Evolutionary conservation across 495 filamentous ascomycete species (phyloP).

Genomic region (Neurospora sp.): DNA sequence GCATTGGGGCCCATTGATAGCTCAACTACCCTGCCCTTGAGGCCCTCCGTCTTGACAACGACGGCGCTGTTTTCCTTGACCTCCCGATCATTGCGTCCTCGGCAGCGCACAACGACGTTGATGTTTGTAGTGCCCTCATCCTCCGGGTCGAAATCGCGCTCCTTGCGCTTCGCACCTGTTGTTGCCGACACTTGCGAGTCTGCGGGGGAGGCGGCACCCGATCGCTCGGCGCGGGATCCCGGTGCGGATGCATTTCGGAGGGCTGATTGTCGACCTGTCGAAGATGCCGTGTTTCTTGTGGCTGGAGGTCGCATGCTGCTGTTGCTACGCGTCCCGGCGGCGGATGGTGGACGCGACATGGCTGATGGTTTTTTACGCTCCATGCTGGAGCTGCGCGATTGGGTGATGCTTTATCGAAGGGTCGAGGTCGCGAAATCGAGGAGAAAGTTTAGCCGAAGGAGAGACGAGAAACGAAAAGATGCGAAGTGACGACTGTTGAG

Average conservation of each 20-base stretch:
- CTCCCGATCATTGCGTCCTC: constrained; percentile 86
- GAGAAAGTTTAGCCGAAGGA: background rate
- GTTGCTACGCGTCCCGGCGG: constrained; percentile 12
- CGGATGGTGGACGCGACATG: constrained; percentile 8
- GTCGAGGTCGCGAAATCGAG: background rate
- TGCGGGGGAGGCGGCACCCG: constrained; percentile 52
- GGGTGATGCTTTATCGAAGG: background rate
- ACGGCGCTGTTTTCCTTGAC: constrained; percentile 87
- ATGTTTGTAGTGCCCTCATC: constrained; percentile 76
- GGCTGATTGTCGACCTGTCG: constrained; percentile 4
- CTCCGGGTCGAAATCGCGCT: constrained; percentile 68
- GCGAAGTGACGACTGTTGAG: background rate
- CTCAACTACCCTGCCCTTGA: constrained; percentile 72
- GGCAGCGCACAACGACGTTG: constrained; percentile 89
- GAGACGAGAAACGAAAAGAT: background rate
- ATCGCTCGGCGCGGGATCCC: constrained; percentile 27
- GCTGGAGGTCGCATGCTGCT: constrained; percentile 21
- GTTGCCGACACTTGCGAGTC: constrained; percentile 49
- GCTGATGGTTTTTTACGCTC: constrained; percentile 22
- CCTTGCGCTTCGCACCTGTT: constrained; percentile 60
- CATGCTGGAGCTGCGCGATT: constrained; percentile 15
- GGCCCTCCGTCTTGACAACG: constrained; percentile 75
- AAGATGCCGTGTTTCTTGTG: constrained; percentile 3
- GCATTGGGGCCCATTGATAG: constrained; percentile 88
- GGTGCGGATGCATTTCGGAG: constrained; percentile 9